These are phyloP conservation scores for Penicillium brevicompactum DNA, from an alignment of 2,329 filamentous ascomycete species.

Conservation along the genomic window DNA sequence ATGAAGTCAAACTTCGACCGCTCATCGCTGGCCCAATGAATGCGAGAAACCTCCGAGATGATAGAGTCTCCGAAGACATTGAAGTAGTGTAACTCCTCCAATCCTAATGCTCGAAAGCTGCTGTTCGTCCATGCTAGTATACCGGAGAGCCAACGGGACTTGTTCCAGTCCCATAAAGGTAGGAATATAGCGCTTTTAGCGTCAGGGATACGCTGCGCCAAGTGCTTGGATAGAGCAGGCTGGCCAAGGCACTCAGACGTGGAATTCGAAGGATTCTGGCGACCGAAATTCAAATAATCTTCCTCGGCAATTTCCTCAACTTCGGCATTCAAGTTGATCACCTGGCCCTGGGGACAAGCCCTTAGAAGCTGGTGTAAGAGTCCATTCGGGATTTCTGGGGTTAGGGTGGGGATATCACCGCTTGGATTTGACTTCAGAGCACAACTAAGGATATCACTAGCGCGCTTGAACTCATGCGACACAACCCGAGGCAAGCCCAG, in stretches of 20 bases:
- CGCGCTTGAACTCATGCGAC: slow-evolving; percentile 8
- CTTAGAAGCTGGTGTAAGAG: slow-evolving; percentile 13
- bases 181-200: slow-evolving; percentile 29
- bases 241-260: neutral
- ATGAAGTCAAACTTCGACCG: slow-evolving; percentile 57
- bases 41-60: slow-evolving; percentile 37
- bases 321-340: slow-evolving; percentile 9
- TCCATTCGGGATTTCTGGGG: slow-evolving; percentile 7
- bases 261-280: neutral
- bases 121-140: slow-evolving; percentile 28
- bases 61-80: slow-evolving; percentile 36
- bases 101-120: slow-evolving; percentile 14
- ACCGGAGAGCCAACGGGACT: slow-evolving; percentile 32
- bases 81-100: slow-evolving; percentile 34
- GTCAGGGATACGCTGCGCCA: slow-evolving; percentile 20
- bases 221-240: neutral
- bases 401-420: no score
- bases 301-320: neutral
- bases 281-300: neutral
- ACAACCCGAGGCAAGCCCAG: neutral
- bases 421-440: neutral
- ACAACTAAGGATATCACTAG: slow-evolving; percentile 16
- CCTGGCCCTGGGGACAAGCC: slow-evolving; percentile 21
- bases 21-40: slow-evolving; percentile 39
- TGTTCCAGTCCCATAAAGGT: slow-evolving; percentile 36